Evolutionary conservation across 805 yeast species (phyloP), one percentile per base, ranked within the genome.

Genomic region (Ogataea nakhonphanomensis): DNA sequence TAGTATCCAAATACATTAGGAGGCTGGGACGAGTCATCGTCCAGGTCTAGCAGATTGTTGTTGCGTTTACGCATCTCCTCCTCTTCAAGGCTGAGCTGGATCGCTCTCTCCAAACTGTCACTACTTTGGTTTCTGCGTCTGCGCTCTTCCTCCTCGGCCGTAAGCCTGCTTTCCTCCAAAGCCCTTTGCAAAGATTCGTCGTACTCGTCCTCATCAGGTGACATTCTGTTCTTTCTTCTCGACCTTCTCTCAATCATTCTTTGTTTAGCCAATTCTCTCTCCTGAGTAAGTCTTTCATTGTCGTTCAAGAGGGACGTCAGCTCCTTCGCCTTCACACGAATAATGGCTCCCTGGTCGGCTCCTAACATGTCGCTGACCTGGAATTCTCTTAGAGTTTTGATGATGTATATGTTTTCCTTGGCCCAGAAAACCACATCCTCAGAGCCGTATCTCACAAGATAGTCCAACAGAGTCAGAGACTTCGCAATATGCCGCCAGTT

Each of bases 401-500:
- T 78, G 37, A 90, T 74, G 63, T 88, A 91, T 26, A 90, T 61
- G 59, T 91, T 90, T 58, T 88, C 95, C 58, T 80, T 84, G 45
- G 90, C 79, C 99, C 99, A 91, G 27, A 81, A 68, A 5, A 90
- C 95, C 55, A 90, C 91, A 55, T 84, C 82, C 51, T 89, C 95
- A 14, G 89, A 76, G 28, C 97, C 99, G 45, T 73, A 76, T 51
- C 93, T 78, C 13, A 90, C 88, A 43, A 90, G 69, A 64, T 81
- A 91, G 55, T 90, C 96, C 51, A 91, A 71, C n/a, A 91, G 81
- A 2, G 95, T 84, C 46, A 91, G 71, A 1, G 95, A 81, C 63
- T 91, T 93, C 48, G 95, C 90, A 35, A 91, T 90, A 61, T 91
- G 99, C 50, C 96, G 76, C 97, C 97, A 91, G 66, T 91, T 85